Percentiles rank a stretch among this genome's conserved stretches.
phyloP scores from a whole-genome alignment of 2,329 filamentous ascomycete genomes.

The Aulographum hederae region DNA sequence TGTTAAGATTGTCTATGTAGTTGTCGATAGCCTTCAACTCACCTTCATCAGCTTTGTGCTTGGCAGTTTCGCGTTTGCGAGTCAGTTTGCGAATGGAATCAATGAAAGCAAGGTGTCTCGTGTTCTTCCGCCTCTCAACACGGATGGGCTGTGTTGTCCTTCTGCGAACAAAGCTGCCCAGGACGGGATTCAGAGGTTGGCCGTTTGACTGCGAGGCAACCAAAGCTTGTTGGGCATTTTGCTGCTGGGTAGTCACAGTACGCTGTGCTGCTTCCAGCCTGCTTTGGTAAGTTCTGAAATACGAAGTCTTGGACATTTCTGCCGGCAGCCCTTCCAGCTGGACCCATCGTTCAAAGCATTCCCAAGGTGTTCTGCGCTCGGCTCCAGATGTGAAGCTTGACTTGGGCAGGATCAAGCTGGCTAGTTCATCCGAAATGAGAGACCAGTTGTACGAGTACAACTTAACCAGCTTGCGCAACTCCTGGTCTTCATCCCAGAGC shows the following conservation, averaged over 20 bases:
- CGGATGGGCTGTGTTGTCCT: slow-evolving; percentile 54
- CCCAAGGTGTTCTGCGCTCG: slow-evolving; percentile 87
- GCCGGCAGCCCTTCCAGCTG: slow-evolving; percentile 75
- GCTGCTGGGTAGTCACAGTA: slow-evolving; percentile 36
- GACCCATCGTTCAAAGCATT: slow-evolving; percentile 96
- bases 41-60: slow-evolving; percentile 76
- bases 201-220: slow-evolving; percentile 2
- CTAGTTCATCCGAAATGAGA: slow-evolving; percentile 67
- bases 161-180: slow-evolving; percentile 36
- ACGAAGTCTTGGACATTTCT: slow-evolving; percentile 89
- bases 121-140: slow-evolving; percentile 72
- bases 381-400: slow-evolving; percentile 77
- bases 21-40: slow-evolving; percentile 8
- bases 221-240: slow-evolving; percentile 35
- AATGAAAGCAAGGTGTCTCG: slow-evolving; percentile 73
- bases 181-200: slow-evolving; percentile 6
- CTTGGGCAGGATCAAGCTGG: slow-evolving; percentile 43
- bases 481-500: slow-evolving; percentile 79
- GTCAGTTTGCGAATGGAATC: slow-evolving; percentile 91
- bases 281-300: slow-evolving; percentile 62
- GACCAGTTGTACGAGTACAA: slow-evolving; percentile 98
- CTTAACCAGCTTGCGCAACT: slow-evolving; percentile 65
- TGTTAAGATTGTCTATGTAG: slow-evolving; percentile 15
- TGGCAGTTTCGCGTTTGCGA: slow-evolving; percentile 74
- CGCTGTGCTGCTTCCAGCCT: slow-evolving; percentile 44